Evolutionary conservation across 257 asterid species (phyloP).

Genomic region (Striga asiatica): DNA sequence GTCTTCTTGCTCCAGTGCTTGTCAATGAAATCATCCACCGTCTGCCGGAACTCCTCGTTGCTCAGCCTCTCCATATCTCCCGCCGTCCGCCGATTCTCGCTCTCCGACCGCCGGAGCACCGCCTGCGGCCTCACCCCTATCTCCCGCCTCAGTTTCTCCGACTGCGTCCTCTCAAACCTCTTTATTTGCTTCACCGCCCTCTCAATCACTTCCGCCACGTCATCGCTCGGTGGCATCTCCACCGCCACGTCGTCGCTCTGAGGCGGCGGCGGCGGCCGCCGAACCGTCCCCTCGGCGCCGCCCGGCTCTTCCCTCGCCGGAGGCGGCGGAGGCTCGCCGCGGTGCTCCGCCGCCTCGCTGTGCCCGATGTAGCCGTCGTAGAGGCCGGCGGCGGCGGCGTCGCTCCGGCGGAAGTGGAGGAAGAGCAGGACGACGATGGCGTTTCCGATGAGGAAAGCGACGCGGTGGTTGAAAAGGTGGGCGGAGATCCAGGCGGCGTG

Average conservation of each 20-base stretch:
- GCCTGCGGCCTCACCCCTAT: conserved; percentile 24
- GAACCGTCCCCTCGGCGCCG: conserved; percentile 9
- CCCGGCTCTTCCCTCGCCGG: background rate
- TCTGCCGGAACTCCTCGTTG: conserved; percentile 62
- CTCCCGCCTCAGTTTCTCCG: conserved; percentile 57
- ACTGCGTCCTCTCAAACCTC: conserved; percentile 63
- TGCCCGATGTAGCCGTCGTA: conserved; percentile 35
- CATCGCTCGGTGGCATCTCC: conserved; percentile 22
- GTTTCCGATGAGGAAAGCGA: conserved; percentile 76
- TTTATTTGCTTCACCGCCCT: conserved; percentile 44
- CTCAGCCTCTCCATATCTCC: conserved; percentile 47
- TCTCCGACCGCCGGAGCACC: conserved; percentile 55
- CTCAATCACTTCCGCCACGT: conserved; percentile 37
- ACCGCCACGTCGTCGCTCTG: conserved; percentile 28
- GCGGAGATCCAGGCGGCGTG: conserved; percentile 13
- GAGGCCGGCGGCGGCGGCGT: conserved; percentile 26
- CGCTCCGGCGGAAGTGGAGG: conserved; percentile 37
- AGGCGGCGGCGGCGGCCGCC: background rate
- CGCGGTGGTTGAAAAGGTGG: conserved; percentile 53
- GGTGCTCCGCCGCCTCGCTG: conserved; percentile 25
- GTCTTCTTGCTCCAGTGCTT: conserved; percentile 34
- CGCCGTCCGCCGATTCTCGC: conserved; percentile 26
- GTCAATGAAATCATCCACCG: conserved; percentile 54
- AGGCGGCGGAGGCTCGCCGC: background rate
- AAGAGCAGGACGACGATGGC: conserved; percentile 35